Evolutionary conservation across 1,139 yeast genomes (phyloP).

Genomic region (Hyphopichia burtonii): DNA sequence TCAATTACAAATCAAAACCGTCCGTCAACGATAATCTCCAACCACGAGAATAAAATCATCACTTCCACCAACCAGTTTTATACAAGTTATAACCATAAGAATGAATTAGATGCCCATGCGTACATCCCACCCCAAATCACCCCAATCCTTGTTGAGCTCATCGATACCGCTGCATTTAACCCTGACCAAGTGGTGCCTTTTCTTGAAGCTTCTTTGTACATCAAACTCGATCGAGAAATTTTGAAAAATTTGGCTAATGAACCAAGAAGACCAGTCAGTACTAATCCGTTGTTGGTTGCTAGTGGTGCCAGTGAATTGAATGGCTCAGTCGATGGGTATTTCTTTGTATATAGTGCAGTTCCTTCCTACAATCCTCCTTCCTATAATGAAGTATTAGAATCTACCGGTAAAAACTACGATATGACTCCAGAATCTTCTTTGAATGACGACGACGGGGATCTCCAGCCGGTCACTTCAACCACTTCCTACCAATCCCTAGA

Average conservation of each 20-base stretch:
- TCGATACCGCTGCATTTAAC: slow-evolving; percentile 72
- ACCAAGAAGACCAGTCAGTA: slow-evolving; percentile 61
- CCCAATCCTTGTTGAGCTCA: slow-evolving; percentile 63
- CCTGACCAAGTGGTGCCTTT: slow-evolving; percentile 69
- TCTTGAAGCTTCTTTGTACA: slow-evolving; percentile 65
- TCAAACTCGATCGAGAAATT: slow-evolving; percentile 57
- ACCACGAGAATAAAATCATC: slow-evolving; percentile 5
- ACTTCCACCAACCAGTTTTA: slow-evolving; percentile 24
- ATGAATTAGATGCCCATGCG: slow-evolving; percentile 23
- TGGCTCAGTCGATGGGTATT: slow-evolving; percentile 71
- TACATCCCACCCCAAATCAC: slow-evolving; percentile 43
- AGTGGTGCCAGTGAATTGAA: slow-evolving; percentile 77
- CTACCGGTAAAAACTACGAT: background rate
- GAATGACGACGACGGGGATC: slow-evolving; percentile 1
- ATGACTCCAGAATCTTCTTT: background rate
- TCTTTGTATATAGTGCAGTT: slow-evolving; percentile 65
- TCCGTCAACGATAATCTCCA: too few relatives aligned
- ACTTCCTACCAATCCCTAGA: slow-evolving; percentile 4
- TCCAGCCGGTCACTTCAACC: slow-evolving; percentile 6
- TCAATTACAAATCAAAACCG: slow-evolving; percentile 7
- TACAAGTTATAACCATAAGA: slow-evolving; percentile 15
- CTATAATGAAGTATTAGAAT: slow-evolving; percentile 30
- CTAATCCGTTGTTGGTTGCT: slow-evolving; percentile 69
- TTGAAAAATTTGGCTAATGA: slow-evolving; percentile 63
- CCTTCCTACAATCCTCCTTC: slow-evolving; percentile 58